phyloP scores from a whole-genome alignment of 2,329 filamentous ascomycete genomes.

The Cercospora zeae-maydis region DNA sequence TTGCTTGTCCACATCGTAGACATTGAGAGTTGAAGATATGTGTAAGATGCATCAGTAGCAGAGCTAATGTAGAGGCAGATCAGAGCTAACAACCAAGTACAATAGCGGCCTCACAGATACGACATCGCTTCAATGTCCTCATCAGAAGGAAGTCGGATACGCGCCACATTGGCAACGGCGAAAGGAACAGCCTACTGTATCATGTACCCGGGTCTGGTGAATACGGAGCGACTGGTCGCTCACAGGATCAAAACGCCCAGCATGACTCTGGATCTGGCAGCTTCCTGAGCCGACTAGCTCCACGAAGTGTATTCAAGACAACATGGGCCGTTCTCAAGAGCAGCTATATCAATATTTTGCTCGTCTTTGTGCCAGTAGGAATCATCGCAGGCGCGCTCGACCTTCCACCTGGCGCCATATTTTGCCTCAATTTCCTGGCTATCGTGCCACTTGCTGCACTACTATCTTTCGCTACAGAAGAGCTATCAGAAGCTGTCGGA shows the following conservation, averaged over 20 bases:
- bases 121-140: slow-evolving; percentile 16
- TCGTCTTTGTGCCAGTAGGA: slow-evolving; percentile 70
- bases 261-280: neutral
- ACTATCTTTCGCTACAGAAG: slow-evolving; percentile 72
- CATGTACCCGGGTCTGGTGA: slow-evolving; percentile 9
- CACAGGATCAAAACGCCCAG: neutral
- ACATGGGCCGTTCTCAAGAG: slow-evolving; percentile 36
- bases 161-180: slow-evolving; percentile 12
- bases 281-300: slow-evolving; percentile 6
- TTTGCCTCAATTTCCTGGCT: slow-evolving; percentile 74
- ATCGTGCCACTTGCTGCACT: slow-evolving; percentile 72
- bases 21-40: neutral
- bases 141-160: slow-evolving; percentile 4
- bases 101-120: slow-evolving; percentile 14
- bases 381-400: slow-evolving; percentile 61
- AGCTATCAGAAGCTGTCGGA: slow-evolving; percentile 67
- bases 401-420: slow-evolving; percentile 65
- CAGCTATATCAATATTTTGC: slow-evolving; percentile 63
- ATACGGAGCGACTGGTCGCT: neutral
- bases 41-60: neutral
- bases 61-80: too few relatives aligned
- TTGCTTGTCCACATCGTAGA: neutral
- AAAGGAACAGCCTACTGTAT: slow-evolving; percentile 11
- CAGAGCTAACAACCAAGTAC: neutral
- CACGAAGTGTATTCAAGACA: slow-evolving; percentile 8